These are phyloP conservation scores for Fusarium fujikuroi DNA, from an alignment of 2,329 filamentous ascomycete genomes.

Conservation along the genomic window DNA sequence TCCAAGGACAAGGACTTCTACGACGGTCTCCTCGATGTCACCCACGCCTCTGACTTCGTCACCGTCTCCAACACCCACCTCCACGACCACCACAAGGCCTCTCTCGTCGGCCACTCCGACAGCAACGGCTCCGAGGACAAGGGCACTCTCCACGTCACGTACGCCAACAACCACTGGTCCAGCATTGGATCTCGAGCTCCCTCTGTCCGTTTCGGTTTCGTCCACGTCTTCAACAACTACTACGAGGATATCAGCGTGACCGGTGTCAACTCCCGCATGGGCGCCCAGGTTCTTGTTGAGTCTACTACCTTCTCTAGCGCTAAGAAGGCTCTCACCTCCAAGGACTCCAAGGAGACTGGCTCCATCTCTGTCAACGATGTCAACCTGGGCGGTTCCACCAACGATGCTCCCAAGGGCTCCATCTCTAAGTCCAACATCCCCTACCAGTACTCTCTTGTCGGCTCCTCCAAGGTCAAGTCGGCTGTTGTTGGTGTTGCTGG, in stretches of 20 bases:
- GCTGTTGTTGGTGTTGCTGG: constrained; percentile 54
- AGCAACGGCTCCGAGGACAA: constrained; percentile 67
- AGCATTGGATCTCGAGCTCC: constrained; percentile 73
- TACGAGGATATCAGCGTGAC: constrained; percentile 55
- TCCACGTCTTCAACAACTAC: constrained; percentile 67
- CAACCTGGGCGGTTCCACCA: constrained; percentile 52
- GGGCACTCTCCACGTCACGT: constrained; percentile 71
- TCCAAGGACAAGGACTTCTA: constrained; percentile 75
- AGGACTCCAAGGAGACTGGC: constrained; percentile 55
- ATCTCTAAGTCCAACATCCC: constrained; percentile 63
- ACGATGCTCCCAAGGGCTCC: constrained; percentile 59
- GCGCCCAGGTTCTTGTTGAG: constrained; percentile 69
- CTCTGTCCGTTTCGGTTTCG: constrained; percentile 73
- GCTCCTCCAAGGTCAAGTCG: constrained; percentile 57
- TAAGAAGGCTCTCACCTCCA: constrained; percentile 50
- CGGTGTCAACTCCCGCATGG: constrained; percentile 66
- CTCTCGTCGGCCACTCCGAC: constrained; percentile 70
- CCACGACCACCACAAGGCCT: constrained; percentile 64
- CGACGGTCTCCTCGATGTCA: constrained; percentile 73
- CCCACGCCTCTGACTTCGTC: constrained; percentile 70
- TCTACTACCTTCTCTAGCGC: constrained; percentile 61
- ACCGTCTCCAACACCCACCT: constrained; percentile 55
- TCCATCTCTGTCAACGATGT: constrained; percentile 56
- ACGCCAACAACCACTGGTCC: constrained; percentile 72
- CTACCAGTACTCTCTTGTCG: constrained; percentile 60